A percentile compares a stretch with the other conserved stretches of the same genome.
phyloP scores from a whole-genome alignment of 2,329 filamentous ascomycete species.

The Colletotrichum camelliae region DNA sequence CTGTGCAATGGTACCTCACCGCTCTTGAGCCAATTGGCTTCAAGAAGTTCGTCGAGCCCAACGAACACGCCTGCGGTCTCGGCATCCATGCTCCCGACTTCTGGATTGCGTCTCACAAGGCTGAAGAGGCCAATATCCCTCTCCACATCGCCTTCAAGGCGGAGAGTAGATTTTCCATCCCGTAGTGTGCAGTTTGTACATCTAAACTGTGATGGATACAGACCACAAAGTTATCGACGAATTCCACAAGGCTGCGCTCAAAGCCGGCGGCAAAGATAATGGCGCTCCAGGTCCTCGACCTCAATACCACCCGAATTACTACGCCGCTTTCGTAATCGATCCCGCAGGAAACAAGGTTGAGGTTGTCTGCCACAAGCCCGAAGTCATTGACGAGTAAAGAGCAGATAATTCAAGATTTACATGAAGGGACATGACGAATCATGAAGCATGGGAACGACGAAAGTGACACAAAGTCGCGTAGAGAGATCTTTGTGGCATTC shows the following conservation, averaged over 20 bases:
- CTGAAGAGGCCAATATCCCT: conserved; percentile 21
- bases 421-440: neutral
- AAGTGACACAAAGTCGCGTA: neutral
- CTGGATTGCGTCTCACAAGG: conserved; percentile 27
- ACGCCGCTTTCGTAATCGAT: conserved; percentile 55
- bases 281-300: conserved; percentile 50
- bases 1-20: conserved; percentile 37
- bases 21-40: conserved; percentile 42
- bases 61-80: conserved; percentile 34
- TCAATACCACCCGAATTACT: conserved; percentile 52
- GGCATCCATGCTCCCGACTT: conserved; percentile 36
- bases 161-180: conserved; percentile 26
- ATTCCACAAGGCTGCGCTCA: conserved; percentile 46
- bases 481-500: no score
- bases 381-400: neutral
- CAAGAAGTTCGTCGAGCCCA: conserved; percentile 30
- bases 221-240: conserved; percentile 47
- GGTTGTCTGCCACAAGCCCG: conserved; percentile 36
- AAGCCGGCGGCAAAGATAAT: conserved; percentile 51
- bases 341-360: conserved; percentile 60
- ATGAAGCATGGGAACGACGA: neutral
- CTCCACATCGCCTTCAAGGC: conserved; percentile 37
- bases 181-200: rapidly evolving
- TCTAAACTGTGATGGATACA: conserved; percentile 21
- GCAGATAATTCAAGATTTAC: no score